phyloP scores from a whole-genome alignment of 345 rosid species.

The Eucalyptus cloeziana region DNA sequence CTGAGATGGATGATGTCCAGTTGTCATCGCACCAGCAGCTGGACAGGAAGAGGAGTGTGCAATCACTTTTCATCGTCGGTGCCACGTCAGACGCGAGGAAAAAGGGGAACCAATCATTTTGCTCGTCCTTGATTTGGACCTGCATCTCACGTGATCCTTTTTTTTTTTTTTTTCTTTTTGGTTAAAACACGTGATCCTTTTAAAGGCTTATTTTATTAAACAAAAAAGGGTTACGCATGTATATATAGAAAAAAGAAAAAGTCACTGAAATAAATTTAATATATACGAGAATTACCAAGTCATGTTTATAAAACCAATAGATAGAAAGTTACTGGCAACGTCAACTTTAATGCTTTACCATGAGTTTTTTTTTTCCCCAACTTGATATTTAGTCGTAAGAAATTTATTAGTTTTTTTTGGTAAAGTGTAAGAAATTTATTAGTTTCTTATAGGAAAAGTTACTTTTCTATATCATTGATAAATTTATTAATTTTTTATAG shows the following conservation, averaged over 20 bases:
- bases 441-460: neutral
- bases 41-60: neutral
- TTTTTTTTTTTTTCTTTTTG: too few species aligned
- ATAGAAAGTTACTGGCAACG: neutral
- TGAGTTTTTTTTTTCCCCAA: neutral
- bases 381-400: fast-evolving
- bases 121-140: neutral
- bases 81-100: neutral
- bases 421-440: too few species aligned
- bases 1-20: neutral
- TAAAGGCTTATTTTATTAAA: neutral
- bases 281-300: neutral
- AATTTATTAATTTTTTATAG: too few species aligned
- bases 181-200: neutral
- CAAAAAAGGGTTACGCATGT: too few species aligned
- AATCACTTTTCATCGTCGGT: neutral
- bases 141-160: neutral
- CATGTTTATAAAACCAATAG: neutral
- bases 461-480: fast-evolving
- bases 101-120: neutral
- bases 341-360: neutral
- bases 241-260: fast-evolving
- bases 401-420: neutral
- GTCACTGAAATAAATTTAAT: neutral
- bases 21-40: neutral